Conservation (phyloP, 371 early-diverging fungal species). For the Mortierella sp. region DNA sequence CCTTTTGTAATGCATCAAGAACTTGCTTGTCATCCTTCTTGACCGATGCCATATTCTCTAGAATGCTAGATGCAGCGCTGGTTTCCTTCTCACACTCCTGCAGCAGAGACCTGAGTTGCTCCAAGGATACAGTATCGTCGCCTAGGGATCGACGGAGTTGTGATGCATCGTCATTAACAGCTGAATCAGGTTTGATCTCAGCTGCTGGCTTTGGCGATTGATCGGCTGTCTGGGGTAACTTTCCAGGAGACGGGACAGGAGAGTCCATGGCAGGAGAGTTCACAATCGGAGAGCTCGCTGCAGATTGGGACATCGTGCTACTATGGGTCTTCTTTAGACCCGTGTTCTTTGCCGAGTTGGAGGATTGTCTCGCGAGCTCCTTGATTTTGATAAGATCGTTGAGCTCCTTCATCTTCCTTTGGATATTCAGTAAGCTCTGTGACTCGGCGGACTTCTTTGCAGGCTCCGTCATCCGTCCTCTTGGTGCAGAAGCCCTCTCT, state of each 20-base stretch:
- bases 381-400: slow-evolving; percentile 26
- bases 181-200: too few species aligned
- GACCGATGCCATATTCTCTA: neutral
- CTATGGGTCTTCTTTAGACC: too few species aligned
- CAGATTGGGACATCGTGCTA: too few species aligned
- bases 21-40: neutral
- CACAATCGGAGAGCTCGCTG: too few species aligned
- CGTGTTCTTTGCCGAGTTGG: too few species aligned
- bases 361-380: slow-evolving; percentile 25
- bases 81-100: slow-evolving; percentile 17
- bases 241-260: neutral
- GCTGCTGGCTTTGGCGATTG: neutral
- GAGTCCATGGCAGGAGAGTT: neutral
- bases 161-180: neutral
- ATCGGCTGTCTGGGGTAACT: neutral
- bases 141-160: slow-evolving; percentile 8
- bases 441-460: neutral
- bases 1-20: neutral
- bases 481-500: neutral
- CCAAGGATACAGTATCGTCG: slow-evolving; percentile 13
- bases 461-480: neutral
- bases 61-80: neutral
- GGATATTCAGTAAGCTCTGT: slow-evolving; percentile 6
- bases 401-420: slow-evolving; percentile 26
- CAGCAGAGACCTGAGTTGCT: slow-evolving; percentile 21